Percentiles rank a stretch among this genome's conserved stretches.
Evolutionary conservation across 1,284 basidiomycete species (phyloP).

Genomic region (Puccinia triticina): DNA sequence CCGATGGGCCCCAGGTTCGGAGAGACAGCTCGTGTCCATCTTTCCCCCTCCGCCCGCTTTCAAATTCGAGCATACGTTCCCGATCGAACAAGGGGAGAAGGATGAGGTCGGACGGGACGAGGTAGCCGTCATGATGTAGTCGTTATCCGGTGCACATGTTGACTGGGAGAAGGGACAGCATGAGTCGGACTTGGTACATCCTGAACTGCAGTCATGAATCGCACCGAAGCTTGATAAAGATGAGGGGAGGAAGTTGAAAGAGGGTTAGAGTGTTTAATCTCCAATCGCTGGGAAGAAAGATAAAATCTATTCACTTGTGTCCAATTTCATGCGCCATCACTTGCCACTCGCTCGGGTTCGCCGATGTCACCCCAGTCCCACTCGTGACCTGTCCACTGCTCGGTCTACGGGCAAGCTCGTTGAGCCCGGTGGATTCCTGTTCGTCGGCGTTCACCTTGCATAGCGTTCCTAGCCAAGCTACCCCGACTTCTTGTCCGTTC

Average conservation of each 20-base stretch:
- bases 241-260: conserved; percentile 44
- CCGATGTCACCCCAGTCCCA: conserved; percentile 58
- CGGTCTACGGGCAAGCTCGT: background rate
- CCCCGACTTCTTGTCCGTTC: conserved; percentile 58
- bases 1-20: conserved; percentile 53
- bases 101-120: conserved; percentile 39
- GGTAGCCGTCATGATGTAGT: conserved; percentile 55
- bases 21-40: conserved; percentile 52
- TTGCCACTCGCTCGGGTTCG: conserved; percentile 57
- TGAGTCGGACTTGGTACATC: conserved; percentile 54
- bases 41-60: background rate
- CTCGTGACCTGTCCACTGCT: conserved; percentile 52
- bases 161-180: conserved; percentile 57
- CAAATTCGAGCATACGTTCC: conserved; percentile 57
- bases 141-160: conserved; percentile 55
- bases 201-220: conserved; percentile 58
- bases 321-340: conserved; percentile 59
- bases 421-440: background rate
- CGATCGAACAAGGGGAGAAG: conserved; percentile 56
- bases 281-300: background rate
- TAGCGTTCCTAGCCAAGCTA: conserved; percentile 57
- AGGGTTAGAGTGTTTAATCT: background rate
- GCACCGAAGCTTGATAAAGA: conserved; percentile 57
- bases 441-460: conserved; percentile 55
- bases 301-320: conserved; percentile 11